Base-by-base conservation (phyloP, 306 rosid genomes). In the Lablab purpureus region DNA sequence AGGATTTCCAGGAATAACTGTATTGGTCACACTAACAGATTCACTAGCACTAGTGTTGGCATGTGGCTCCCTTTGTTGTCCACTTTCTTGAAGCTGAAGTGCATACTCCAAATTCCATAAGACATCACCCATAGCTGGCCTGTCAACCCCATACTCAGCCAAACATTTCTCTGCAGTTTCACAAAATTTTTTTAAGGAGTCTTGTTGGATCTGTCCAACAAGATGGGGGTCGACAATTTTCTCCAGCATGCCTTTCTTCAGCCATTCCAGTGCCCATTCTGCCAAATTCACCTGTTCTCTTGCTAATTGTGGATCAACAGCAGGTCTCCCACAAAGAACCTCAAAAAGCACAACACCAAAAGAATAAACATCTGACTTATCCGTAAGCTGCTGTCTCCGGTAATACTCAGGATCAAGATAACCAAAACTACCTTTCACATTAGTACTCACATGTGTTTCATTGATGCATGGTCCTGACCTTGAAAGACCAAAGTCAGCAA, bases 401-500 rank as follows among this genome's bases (percentile, higher is more conserved):
- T 87, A 96, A 75, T 93, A 96, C 89, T 96, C 99, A 0, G 99
- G 98, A 87, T 96, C 99, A 27, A 96, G 90, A 85, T 91, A 93
- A 14, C 99, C 94, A 52, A 93, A 96, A 80, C 99, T 96, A 19
- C 99, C 99, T 85, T 96, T 93, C 64, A 96, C 99, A 25, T 91
- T 91, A 10, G 99, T 91, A 55, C 99, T 96, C 69, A 96, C 99
- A 74, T 96, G 99, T 19, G 97, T 96, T 83, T 96, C 98, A 68
- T 91, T 28, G 10, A 96, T 84, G 79, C 98, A 91, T 5, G 98
- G 98, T 18, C 99, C 99, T 4, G 93, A 87, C 80, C 98, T 89
- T 13, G 99, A 96, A 76, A 96, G 99, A 69, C 99, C 99, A 47
- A 96, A 96, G 78, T 96, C 98, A n/a, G 99, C 96, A 85, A 96